Conservation (phyloP, 345 rosid species). For the Hibiscus mutabilis region DNA sequence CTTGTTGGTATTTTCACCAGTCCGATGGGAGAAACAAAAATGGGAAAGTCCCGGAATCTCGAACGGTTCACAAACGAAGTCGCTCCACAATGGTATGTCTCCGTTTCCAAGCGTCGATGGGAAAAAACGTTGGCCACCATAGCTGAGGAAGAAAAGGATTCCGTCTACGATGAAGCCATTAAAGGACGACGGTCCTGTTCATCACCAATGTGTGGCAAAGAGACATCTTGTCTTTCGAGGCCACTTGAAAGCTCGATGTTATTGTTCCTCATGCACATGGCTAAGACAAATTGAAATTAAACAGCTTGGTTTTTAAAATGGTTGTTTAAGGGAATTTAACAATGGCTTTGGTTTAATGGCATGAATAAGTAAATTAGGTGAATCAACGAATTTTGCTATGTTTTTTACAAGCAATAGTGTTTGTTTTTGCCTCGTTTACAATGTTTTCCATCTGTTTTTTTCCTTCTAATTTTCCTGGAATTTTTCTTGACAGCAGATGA, state of each 20-base stretch:
- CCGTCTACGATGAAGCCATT: not conserved
- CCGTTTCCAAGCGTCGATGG: conserved; percentile 31
- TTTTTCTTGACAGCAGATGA: not conserved
- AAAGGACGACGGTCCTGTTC: not conserved
- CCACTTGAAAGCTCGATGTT: not conserved
- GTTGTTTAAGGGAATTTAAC: not conserved
- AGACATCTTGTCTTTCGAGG: not conserved
- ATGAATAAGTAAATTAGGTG: conserved; percentile 10
- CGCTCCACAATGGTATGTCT: conserved; percentile 36
- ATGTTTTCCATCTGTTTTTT: not conserved
- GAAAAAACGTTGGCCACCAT: conserved; percentile 39
- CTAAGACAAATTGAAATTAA: not conserved
- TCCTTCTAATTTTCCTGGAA: not conserved
- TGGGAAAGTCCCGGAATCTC: conserved; percentile 6
- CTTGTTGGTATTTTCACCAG: not conserved
- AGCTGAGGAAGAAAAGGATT: conserved; percentile 38
- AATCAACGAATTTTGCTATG: not conserved
- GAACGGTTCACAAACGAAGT: conserved; percentile 41
- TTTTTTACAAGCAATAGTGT: not conserved
- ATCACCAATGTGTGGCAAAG: not conserved
- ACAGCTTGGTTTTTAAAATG: not conserved
- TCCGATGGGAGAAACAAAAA: conserved; percentile 1
- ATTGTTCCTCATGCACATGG: not conserved
- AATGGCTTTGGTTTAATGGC: not conserved
- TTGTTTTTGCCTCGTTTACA: conserved; percentile 11